phyloP scores from a whole-genome alignment of 805 yeast genomes.

The Lachancea meyersii region DNA sequence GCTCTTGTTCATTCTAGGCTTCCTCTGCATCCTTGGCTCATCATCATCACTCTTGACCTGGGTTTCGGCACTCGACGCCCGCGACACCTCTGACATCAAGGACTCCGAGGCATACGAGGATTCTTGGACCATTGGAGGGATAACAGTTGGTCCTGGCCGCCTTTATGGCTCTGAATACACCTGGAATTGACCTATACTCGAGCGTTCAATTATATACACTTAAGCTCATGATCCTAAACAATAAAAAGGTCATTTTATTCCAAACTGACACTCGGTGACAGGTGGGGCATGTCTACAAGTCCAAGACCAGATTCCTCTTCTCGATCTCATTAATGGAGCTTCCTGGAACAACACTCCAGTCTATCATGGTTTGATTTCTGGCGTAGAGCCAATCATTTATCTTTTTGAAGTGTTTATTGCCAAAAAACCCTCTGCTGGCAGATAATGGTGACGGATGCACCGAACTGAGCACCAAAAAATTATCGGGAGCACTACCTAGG shows the following conservation, averaged over 20 bases:
- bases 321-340: constrained; percentile 20
- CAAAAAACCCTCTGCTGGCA: constrained; percentile 78
- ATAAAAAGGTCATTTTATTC: background rate
- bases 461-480: constrained; percentile 51
- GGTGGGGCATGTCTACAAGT: background rate
- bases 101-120: constrained; percentile 2
- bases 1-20: constrained; percentile 5
- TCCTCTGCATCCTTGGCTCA: background rate
- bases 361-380: constrained; percentile 41
- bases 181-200: too few species aligned
- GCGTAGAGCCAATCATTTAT: constrained; percentile 71
- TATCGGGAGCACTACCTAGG: constrained; percentile 21
- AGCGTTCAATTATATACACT: background rate
- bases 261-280: background rate
- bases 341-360: constrained; percentile 51
- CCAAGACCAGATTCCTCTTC: constrained; percentile 8
- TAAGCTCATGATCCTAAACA: background rate
- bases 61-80: constrained; percentile 4
- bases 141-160: background rate
- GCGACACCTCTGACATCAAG: constrained; percentile 2
- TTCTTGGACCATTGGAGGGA: background rate
- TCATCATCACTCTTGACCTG: background rate
- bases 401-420: constrained; percentile 62
- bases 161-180: too few species aligned
- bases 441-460: constrained; percentile 96